Evolutionary conservation across 176 grass and related monocot genomes (phyloP).

Genomic region (Eleusine coracana): DNA sequence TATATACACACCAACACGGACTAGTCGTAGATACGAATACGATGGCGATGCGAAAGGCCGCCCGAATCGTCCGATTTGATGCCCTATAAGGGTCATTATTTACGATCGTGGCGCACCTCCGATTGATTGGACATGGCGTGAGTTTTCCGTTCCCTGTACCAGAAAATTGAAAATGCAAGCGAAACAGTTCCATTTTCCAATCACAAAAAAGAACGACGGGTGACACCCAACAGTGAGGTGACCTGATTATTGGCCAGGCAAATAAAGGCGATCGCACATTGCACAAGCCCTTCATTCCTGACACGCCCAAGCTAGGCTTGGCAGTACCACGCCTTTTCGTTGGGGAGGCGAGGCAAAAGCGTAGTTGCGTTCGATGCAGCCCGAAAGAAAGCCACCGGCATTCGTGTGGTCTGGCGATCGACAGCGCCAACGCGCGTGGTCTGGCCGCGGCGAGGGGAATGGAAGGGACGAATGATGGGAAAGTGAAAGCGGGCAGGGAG

Average conservation of each 20-base stretch:
- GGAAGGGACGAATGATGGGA: not conserved
- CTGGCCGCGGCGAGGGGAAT: slow-evolving; percentile 37
- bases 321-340: not conserved
- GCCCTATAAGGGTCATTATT: slow-evolving; percentile 2
- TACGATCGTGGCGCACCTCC: not conserved
- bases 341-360: not conserved
- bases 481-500: not conserved
- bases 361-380: slow-evolving; percentile 7
- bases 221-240: not conserved
- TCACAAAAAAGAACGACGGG: slow-evolving; percentile 12
- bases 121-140: not conserved
- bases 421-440: slow-evolving; percentile 32
- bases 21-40: not conserved
- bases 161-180: not conserved
- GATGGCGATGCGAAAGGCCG: not conserved
- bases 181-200: not conserved
- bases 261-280: slow-evolving; percentile 29
- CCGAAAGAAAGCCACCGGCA: slow-evolving; percentile 20
- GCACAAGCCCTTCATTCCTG: not conserved
- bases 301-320: not conserved
- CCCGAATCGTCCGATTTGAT: slow-evolving; percentile 16
- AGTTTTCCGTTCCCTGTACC: too few species aligned
- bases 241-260: slow-evolving; percentile 3
- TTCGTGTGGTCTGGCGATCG: not conserved
- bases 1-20: not conserved